These are phyloP conservation scores for Petunia axillaris DNA, from an alignment of 257 asterid genomes.

Conservation along the genomic window DNA sequence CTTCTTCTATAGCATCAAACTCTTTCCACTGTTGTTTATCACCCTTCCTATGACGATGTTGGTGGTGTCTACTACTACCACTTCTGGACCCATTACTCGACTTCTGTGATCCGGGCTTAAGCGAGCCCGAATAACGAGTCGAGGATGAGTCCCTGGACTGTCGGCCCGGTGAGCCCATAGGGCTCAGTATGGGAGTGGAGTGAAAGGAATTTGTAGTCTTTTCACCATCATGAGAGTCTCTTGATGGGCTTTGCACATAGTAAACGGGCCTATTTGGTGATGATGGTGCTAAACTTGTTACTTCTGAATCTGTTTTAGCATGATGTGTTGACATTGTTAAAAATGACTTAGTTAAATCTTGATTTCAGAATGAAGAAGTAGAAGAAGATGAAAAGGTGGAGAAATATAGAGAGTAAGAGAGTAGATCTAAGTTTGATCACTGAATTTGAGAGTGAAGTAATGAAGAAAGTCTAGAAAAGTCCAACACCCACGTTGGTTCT, in stretches of 20 bases:
- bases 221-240: slow-evolving; percentile 97
- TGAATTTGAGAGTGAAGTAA: slow-evolving; percentile 1
- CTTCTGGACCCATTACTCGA: slow-evolving; percentile 71
- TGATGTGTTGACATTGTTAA: slow-evolving; percentile 72
- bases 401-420: neutral
- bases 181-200: slow-evolving; percentile 84
- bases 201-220: slow-evolving; percentile 90
- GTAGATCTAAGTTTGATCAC: slow-evolving; percentile 19
- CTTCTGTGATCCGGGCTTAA: slow-evolving; percentile 85
- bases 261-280: slow-evolving; percentile 86
- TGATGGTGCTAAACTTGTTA: slow-evolving; percentile 80
- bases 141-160: slow-evolving; percentile 96
- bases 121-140: slow-evolving; percentile 82
- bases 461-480: slow-evolving; percentile 30
- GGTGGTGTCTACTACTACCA: slow-evolving; percentile 38
- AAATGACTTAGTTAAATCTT: neutral
- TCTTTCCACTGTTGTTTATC: slow-evolving; percentile 67
- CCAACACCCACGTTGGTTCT: slow-evolving; percentile 32
- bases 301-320: slow-evolving; percentile 88
- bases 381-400: neutral
- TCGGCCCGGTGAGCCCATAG: slow-evolving; percentile 92
- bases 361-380: neutral
- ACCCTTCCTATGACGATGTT: slow-evolving; percentile 44
- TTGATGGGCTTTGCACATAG: slow-evolving; percentile 93
- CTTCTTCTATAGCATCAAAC: slow-evolving; percentile 93